phyloP scores from a whole-genome alignment of 768 basidiomycete species.

The Agaricus subrufescens region DNA sequence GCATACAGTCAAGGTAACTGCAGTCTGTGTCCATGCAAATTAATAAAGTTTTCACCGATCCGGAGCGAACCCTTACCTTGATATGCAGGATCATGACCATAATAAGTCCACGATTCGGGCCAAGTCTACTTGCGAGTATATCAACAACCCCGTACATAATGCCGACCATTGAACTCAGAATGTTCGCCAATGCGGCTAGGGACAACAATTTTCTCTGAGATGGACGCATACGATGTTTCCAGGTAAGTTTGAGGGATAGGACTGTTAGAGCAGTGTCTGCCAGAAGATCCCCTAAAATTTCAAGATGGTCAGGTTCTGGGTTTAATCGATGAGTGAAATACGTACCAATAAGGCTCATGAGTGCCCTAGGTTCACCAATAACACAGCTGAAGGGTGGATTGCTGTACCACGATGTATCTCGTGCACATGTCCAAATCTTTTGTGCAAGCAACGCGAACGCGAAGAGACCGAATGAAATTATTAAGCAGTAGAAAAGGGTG shows the following conservation, averaged over 20 bases:
- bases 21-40: neutral
- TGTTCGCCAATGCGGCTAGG: slow-evolving; percentile 1
- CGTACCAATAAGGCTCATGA: slow-evolving; percentile 3
- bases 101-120: neutral
- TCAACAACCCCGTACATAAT: neutral
- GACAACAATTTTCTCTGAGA: slow-evolving; percentile 1
- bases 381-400: neutral
- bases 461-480: slow-evolving; percentile 1
- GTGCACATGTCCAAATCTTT: slow-evolving; percentile 2
- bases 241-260: slow-evolving; percentile 1
- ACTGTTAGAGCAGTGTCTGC: slow-evolving; percentile 2
- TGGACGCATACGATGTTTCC: slow-evolving; percentile 3
- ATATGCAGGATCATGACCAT: neutral
- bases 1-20: slow-evolving; percentile 2
- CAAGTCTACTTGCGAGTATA: neutral
- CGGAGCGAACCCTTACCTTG: neutral
- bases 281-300: neutral
- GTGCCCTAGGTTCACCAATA: neutral
- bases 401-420: neutral
- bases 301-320: neutral
- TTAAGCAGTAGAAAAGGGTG: neutral
- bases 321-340: neutral
- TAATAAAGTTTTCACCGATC: neutral
- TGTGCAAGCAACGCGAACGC: neutral
- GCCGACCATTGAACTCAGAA: neutral